phyloP scores from a whole-genome alignment of 2,329 filamentous ascomycete species.

The Colletotrichum sp. region DNA sequence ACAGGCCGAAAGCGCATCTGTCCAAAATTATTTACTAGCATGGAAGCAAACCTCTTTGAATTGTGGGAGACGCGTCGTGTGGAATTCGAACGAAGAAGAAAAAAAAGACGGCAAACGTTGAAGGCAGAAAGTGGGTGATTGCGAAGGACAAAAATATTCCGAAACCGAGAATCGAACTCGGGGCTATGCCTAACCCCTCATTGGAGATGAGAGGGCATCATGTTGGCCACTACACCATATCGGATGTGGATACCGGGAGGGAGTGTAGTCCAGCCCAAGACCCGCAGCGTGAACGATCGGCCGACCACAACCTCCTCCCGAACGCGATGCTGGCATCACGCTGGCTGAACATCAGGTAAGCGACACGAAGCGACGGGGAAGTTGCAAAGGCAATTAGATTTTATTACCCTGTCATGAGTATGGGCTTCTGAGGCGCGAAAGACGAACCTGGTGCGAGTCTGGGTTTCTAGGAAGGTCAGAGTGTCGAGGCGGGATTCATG shows the following conservation, averaged over 20 bases:
- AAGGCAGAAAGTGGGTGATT: no score
- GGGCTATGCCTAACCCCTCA: slow-evolving; percentile 8
- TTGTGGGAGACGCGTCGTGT: not conserved
- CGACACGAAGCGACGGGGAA: not conserved
- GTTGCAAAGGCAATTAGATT: not conserved
- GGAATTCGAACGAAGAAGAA: not conserved
- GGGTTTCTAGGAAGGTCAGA: not conserved
- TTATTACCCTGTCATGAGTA: not conserved
- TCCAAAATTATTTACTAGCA: not conserved
- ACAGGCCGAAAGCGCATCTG: not conserved
- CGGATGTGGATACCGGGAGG: not conserved
- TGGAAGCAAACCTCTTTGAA: not conserved
- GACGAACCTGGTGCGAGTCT: not conserved
- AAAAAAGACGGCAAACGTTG: no score
- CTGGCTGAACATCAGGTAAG: not conserved
- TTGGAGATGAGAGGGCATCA: not conserved
- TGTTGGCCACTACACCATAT: slow-evolving; percentile 16
- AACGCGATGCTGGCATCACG: not conserved
- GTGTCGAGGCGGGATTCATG: not conserved
- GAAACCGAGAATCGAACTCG: slow-evolving; percentile 16
- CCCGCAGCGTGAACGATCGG: not conserved
- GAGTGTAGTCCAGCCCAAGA: not conserved
- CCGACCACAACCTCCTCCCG: not conserved
- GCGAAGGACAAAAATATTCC: not conserved
- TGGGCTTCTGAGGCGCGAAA: not conserved